These are phyloP conservation scores for Neurospora tetrasperma DNA, from an alignment of 495 filamentous ascomycete species.

Conservation along the genomic window DNA sequence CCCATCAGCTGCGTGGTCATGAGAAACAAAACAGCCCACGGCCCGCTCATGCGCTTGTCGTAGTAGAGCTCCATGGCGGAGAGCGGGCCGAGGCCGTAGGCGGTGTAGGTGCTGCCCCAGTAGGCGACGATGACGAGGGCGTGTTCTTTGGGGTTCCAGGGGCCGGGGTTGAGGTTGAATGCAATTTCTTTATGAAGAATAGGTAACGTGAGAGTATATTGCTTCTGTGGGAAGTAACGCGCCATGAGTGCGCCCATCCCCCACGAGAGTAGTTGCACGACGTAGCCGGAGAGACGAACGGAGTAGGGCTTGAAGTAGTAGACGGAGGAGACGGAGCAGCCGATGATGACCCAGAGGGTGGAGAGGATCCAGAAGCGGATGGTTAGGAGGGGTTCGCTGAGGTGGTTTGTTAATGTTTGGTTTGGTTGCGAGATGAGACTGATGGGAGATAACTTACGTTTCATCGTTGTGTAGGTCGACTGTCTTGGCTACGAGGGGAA, in stretches of 20 bases:
- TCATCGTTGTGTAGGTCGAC: constrained; percentile 11
- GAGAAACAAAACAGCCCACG: neutral
- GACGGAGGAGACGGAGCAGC: neutral
- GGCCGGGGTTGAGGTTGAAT: neutral
- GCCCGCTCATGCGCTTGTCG: neutral
- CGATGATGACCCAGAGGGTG: neutral
- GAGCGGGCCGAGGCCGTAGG: neutral
- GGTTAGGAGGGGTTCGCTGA: neutral
- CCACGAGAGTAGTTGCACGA: neutral
- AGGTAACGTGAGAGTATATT: neutral
- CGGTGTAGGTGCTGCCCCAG: neutral
- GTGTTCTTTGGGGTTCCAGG: neutral
- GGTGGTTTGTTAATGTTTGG: too few relatives aligned
- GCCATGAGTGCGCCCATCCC: neutral
- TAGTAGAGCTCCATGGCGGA: neutral
- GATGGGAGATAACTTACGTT: neutral
- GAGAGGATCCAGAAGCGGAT: neutral
- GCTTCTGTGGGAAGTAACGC: neutral
- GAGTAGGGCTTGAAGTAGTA: neutral
- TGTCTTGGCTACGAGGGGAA: constrained; percentile 11
- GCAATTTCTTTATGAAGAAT: neutral
- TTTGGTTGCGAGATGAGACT: neutral
- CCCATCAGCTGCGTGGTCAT: neutral
- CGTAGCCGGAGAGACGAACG: neutral
- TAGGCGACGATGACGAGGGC: neutral